phyloP scores from a whole-genome alignment of 169 alveolate species.

The Neospora caninum region DNA sequence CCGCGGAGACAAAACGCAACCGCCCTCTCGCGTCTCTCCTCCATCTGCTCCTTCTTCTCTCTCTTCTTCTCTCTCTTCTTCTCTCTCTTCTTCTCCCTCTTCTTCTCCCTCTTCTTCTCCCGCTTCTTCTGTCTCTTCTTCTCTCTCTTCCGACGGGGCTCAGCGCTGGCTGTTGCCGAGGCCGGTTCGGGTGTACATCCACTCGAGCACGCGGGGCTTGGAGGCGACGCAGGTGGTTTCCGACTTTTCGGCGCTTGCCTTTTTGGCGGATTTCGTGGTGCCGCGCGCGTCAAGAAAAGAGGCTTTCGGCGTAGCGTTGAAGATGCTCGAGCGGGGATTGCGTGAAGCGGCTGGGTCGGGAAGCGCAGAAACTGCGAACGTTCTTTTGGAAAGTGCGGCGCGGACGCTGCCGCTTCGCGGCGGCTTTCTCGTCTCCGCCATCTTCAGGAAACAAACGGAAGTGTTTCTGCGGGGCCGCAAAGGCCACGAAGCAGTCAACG shows the following conservation, averaged over 20 bases:
- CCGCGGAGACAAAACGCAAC: no score
- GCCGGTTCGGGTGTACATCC: neutral
- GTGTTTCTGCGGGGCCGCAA: neutral
- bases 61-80: neutral
- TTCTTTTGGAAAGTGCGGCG: neutral
- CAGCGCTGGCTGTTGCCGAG: neutral
- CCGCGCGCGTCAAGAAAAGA: neutral
- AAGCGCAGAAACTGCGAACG: neutral
- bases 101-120: neutral
- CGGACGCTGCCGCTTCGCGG: neutral
- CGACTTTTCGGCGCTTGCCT: neutral
- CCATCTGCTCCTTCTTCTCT: no score
- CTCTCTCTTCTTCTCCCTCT: neutral
- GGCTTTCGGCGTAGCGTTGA: neutral
- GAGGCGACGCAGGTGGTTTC: neutral
- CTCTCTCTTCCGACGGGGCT: neutral
- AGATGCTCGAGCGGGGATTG: constrained; percentile 2
- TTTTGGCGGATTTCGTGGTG: neutral
- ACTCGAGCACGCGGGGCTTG: neutral
- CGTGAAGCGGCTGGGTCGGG: neutral
- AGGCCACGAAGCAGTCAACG: neutral
- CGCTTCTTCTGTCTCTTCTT: neutral
- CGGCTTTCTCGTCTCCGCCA: neutral
- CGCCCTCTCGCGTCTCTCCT: no score
- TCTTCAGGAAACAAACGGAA: neutral